Evolutionary conservation across 1,284 basidiomycete genomes (phyloP).

Genomic region (Cutaneotrichosporon sp.): DNA sequence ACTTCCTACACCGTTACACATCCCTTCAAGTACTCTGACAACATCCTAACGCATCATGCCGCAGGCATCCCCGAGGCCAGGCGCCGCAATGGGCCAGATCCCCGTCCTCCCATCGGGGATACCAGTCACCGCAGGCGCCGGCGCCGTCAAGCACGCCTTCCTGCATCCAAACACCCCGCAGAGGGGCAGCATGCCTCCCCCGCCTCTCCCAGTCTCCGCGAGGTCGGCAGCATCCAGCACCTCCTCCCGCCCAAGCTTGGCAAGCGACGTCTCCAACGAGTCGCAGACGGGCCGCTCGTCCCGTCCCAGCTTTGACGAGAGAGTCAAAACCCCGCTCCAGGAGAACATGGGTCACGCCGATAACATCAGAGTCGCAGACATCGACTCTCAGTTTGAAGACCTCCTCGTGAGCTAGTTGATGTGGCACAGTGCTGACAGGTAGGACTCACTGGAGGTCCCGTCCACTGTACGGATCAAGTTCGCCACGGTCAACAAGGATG

Average conservation of each 20-base stretch:
- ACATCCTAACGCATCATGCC: slow-evolving; percentile 8
- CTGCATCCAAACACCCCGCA: neutral
- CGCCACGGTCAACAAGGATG: slow-evolving; percentile 33
- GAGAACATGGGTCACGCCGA: slow-evolving; percentile 1
- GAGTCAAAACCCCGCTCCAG: slow-evolving; percentile 18
- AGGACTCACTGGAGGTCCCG: slow-evolving; percentile 43
- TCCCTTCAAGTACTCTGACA: neutral
- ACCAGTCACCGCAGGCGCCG: slow-evolving; percentile 4
- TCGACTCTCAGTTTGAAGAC: slow-evolving; percentile 38
- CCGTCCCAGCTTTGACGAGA: slow-evolving; percentile 6
- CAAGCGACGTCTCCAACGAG: slow-evolving; percentile 6
- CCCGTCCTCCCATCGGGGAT: slow-evolving; percentile 4
- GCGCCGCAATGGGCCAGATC: neutral
- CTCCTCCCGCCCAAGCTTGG: slow-evolving; percentile 10
- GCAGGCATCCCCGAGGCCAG: neutral
- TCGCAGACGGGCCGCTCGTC: neutral
- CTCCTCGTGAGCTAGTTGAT: slow-evolving; percentile 31
- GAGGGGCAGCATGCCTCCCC: slow-evolving; percentile 14
- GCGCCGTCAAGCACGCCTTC: neutral
- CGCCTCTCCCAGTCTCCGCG: slow-evolving; percentile 8
- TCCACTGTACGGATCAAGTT: slow-evolving; percentile 41
- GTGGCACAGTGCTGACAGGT: neutral
- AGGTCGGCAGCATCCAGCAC: slow-evolving; percentile 11
- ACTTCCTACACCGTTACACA: slow-evolving; percentile 3
- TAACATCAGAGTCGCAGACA: slow-evolving; percentile 17